These are phyloP conservation scores for Dicorynia guianensis DNA, from an alignment of 306 rosid genomes.

Conservation along the genomic window DNA sequence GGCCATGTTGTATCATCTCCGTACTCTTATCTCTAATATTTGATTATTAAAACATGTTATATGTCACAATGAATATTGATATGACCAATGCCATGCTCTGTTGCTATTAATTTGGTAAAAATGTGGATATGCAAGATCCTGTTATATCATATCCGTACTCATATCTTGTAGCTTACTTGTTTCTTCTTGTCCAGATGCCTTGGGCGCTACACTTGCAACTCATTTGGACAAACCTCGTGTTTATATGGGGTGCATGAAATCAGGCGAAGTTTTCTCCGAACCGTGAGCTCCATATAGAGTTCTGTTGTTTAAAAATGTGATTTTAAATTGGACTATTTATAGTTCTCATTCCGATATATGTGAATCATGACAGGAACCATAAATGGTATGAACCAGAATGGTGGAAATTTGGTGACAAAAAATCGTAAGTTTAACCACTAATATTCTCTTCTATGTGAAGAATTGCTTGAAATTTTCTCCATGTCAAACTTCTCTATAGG, in stretches of 20 bases:
- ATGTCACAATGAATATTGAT: not conserved
- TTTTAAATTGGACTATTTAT: conserved; percentile 9
- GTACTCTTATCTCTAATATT: not conserved
- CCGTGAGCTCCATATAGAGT: conserved; percentile 57
- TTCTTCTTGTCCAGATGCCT: conserved; percentile 61
- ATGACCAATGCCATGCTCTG: no score
- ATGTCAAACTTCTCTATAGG: not conserved
- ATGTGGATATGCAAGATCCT: no score
- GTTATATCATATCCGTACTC: no score
- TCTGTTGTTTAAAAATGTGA: conserved; percentile 27
- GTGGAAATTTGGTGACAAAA: conserved; percentile 99
- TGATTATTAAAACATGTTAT: not conserved
- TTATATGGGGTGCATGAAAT: conserved; percentile 98
- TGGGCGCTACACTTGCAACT: conserved; percentile 82
- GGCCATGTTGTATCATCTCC: not conserved
- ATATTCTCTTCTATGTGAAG: conserved; percentile 29
- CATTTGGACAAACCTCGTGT: conserved; percentile 93
- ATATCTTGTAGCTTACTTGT: conserved; percentile 33
- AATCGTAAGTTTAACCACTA: conserved; percentile 69
- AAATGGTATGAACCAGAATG: conserved; percentile 99
- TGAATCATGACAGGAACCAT: conserved; percentile 67
- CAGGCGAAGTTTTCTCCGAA: conserved; percentile 98
- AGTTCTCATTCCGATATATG: conserved; percentile 40
- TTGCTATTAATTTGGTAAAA: no score
- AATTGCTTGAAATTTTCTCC: conserved; percentile 22